Evolutionary conservation across 2,329 filamentous ascomycete genomes (phyloP).

Genomic region (Ophiognomonia clavigignenti-juglandacearum): DNA sequence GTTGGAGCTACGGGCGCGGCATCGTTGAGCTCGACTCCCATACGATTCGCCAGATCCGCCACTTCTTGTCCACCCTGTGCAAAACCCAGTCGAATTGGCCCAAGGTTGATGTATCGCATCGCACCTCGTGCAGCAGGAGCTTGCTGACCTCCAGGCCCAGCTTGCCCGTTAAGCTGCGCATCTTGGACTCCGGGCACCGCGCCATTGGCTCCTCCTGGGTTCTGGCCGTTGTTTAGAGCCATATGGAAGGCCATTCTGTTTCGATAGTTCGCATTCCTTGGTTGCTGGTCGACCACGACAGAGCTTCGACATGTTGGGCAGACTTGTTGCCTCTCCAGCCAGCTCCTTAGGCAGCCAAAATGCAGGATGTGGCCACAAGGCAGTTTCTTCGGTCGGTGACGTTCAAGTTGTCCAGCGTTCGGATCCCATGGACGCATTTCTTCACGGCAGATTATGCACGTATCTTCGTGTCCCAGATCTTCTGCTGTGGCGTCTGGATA

Average conservation of each 20-base stretch:
- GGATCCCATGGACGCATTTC: conserved; percentile 82
- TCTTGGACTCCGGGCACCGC: conserved; percentile 21
- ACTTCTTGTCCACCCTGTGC: conserved; percentile 66
- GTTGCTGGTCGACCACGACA: conserved; percentile 58
- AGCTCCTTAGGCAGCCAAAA: conserved; percentile 90
- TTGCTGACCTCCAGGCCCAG: conserved; percentile 27
- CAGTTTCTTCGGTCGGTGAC: conserved; percentile 87
- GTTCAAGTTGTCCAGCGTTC: conserved; percentile 67
- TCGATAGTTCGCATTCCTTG: conserved; percentile 28
- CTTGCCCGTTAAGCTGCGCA: conserved; percentile 23
- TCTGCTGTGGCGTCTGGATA: conserved; percentile 88
- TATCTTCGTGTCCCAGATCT: conserved; percentile 80
- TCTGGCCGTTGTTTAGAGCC: conserved; percentile 27
- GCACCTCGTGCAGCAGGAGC: conserved; percentile 26
- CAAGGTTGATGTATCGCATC: conserved; percentile 43
- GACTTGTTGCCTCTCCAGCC: conserved; percentile 95
- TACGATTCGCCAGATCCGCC: conserved; percentile 61
- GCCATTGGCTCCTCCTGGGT: conserved; percentile 26
- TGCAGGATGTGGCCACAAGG: conserved; percentile 95
- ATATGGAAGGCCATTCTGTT: conserved; percentile 29
- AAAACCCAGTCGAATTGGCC: conserved; percentile 70
- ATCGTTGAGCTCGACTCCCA: conserved; percentile 41
- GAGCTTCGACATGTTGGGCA: conserved; percentile 90
- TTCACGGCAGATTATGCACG: conserved; percentile 96
- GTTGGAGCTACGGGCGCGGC: conserved; percentile 15